phyloP scores from a whole-genome alignment of 805 yeast genomes.

The Kodamaea hsintzibuensis region DNA sequence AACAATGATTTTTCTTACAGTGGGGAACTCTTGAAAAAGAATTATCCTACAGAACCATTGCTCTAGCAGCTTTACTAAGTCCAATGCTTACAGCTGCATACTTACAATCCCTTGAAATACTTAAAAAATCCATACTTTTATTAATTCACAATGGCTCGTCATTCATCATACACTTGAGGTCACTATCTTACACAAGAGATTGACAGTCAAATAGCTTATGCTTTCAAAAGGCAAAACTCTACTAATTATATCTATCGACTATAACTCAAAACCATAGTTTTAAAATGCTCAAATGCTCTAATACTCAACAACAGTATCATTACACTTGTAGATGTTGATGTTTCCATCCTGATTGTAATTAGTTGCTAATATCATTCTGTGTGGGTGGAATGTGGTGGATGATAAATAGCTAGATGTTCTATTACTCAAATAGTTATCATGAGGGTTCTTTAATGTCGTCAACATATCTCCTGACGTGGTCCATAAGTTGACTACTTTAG shows the following conservation, averaged over 20 bases:
- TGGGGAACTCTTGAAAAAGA: too few relatives aligned
- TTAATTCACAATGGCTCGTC: too few relatives aligned
- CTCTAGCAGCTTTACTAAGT: too few relatives aligned
- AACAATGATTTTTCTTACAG: too few relatives aligned
- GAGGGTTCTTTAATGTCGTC: conserved; percentile 56
- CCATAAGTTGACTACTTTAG: conserved; percentile 77
- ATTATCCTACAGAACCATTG: too few relatives aligned
- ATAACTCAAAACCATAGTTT: not conserved
- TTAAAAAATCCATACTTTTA: too few relatives aligned
- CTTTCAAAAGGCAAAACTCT: not conserved
- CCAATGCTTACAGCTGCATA: too few relatives aligned
- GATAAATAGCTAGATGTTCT: conserved; percentile 58
- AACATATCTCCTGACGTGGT: conserved; percentile 80
- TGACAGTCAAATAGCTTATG: too few relatives aligned
- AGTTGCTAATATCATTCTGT: conserved; percentile 88
- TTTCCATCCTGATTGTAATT: conserved; percentile 76
- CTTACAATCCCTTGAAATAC: too few relatives aligned
- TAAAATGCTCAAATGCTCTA: conserved; percentile 9
- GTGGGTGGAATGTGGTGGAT: conserved; percentile 82
- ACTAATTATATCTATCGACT: not conserved
- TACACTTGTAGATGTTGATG: conserved; percentile 57
- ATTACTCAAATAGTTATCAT: conserved; percentile 44
- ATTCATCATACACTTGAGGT: too few relatives aligned
- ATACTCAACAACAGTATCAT: conserved; percentile 39
- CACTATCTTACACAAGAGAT: too few relatives aligned